Percentiles rank a stretch among this genome's conserved stretches.
phyloP scores from a whole-genome alignment of 2,329 filamentous ascomycete genomes.

The Hypoxylon sp. region DNA sequence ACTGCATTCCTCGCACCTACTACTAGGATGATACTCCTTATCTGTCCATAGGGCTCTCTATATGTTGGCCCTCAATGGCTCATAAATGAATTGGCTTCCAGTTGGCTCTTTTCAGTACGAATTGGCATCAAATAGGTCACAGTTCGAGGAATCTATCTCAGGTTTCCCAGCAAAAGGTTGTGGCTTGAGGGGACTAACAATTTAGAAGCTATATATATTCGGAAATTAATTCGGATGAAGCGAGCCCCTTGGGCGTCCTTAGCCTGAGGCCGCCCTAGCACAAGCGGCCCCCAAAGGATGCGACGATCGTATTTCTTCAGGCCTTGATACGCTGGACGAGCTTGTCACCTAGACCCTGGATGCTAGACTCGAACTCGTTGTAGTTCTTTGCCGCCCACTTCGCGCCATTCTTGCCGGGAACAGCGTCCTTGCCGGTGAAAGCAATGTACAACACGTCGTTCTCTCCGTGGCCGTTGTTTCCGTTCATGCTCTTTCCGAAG shows the following conservation, averaged over 20 bases:
- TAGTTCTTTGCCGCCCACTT: slow-evolving; percentile 68
- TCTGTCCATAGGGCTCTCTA: too few species aligned
- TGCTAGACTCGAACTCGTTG: slow-evolving; percentile 67
- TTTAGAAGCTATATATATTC: slow-evolving; percentile 16
- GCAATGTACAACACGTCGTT: slow-evolving; percentile 75
- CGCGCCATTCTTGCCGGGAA: slow-evolving; percentile 68
- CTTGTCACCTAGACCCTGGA: slow-evolving; percentile 65
- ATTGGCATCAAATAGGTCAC: neutral
- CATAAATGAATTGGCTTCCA: too few species aligned
- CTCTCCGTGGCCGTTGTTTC: slow-evolving; percentile 68
- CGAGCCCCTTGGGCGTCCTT: neutral
- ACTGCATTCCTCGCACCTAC: neutral
- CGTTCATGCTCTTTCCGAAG: slow-evolving; percentile 67
- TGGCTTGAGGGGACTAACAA: neutral
- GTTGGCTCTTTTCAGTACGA: neutral
- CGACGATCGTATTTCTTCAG: slow-evolving; percentile 2
- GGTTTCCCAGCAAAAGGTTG: neutral
- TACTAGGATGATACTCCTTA: neutral
- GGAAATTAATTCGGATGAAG: neutral
- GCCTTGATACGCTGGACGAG: slow-evolving; percentile 61
- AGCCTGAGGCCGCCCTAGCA: neutral
- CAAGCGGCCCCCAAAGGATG: neutral
- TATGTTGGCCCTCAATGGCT: too few species aligned
- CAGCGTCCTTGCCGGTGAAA: slow-evolving; percentile 70
- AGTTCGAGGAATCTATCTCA: neutral